Evolutionary conservation across 148 eudicot genomes (phyloP), one percentile per base, ranked within the genome.

Genomic region (Salicornia ramosissima): DNA sequence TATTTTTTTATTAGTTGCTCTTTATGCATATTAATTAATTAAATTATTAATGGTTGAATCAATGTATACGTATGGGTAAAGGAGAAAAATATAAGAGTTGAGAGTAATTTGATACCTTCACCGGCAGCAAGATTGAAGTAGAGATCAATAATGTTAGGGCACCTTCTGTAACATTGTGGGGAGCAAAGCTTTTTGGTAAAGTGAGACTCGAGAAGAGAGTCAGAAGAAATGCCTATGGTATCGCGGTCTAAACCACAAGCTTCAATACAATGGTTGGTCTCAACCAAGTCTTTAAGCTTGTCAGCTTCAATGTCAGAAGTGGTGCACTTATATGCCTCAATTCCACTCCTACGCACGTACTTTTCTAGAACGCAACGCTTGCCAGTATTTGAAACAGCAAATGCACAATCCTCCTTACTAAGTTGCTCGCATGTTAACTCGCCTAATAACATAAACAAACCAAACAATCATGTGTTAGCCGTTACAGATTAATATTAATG

Each of bases 101-200:
- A 57, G 33, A 1, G 22, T 13, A 24, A 29, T 9, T 31, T 13
- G 22, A 15, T 85, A 87, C 95, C 95, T 89, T 86, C 95, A 47
- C 86, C 91, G 10, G 85, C 89, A 64, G 91, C 95, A 49, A 89
- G 89, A 53, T 82, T 86, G 84, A 85, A 86, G 78, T 89, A 89
- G 34, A 89, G 91, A 73, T 89, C 91, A 18, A 89, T 80, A 24
- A 89, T 60, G 65, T 89, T 89, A 67, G 89, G 88, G 78, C 95
- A 89, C 31, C 30, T 67, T 19, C 64, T 25, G 71, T 84, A 89
- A 78, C 95, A 89, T 28, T 74, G 77, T 34, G 80, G 50, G 0
- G 95, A 89, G 83, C 95, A 89, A 53, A 88, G 86, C 78, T 84
- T 86, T 12, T 67, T 70, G 15, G 85, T 72, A 65, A 84, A 88